Conservation (phyloP, 345 rosid genomes). For the Eucalyptus tenuipes region DNA sequence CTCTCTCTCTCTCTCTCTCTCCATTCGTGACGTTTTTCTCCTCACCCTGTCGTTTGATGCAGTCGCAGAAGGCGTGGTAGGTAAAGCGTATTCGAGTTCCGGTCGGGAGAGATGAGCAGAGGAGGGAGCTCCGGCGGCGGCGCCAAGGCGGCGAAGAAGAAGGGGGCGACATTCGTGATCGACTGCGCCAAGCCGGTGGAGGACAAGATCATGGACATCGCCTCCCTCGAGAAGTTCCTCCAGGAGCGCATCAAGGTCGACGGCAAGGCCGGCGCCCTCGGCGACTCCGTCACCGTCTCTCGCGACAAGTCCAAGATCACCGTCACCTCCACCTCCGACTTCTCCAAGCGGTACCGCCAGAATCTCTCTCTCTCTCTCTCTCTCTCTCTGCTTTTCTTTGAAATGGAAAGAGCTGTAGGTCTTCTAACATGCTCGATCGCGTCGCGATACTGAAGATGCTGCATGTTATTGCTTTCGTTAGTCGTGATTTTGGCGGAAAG, state of each 20-base stretch:
- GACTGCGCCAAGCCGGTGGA: slow-evolving; percentile 38
- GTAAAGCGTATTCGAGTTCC: neutral
- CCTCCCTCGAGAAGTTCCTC: slow-evolving; percentile 40
- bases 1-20: neutral
- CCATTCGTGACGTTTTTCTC: neutral
- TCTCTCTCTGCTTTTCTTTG: neutral
- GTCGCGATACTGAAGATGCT: neutral
- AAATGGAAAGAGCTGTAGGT: neutral
- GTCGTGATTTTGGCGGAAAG: neutral
- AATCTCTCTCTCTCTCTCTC: neutral
- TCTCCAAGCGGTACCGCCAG: slow-evolving; percentile 57
- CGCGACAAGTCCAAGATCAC: slow-evolving; percentile 29
- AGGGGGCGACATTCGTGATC: slow-evolving; percentile 26
- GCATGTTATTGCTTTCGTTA: neutral
- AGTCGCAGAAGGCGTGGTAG: neutral
- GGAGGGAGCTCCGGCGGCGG: slow-evolving; percentile 1
- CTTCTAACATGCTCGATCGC: neutral
- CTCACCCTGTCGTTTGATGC: neutral
- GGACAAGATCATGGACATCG: slow-evolving; percentile 39
- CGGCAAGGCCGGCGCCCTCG: slow-evolving; percentile 35
- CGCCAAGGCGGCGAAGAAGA: slow-evolving; percentile 29
- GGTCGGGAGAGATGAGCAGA: slow-evolving; percentile 8
- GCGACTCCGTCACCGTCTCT: slow-evolving; percentile 23
- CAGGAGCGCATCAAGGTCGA: slow-evolving; percentile 45
- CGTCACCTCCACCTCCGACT: slow-evolving; percentile 55